Base-by-base conservation (phyloP, 2,329 filamentous ascomycete genomes). In the Aspergillus uvarum region DNA sequence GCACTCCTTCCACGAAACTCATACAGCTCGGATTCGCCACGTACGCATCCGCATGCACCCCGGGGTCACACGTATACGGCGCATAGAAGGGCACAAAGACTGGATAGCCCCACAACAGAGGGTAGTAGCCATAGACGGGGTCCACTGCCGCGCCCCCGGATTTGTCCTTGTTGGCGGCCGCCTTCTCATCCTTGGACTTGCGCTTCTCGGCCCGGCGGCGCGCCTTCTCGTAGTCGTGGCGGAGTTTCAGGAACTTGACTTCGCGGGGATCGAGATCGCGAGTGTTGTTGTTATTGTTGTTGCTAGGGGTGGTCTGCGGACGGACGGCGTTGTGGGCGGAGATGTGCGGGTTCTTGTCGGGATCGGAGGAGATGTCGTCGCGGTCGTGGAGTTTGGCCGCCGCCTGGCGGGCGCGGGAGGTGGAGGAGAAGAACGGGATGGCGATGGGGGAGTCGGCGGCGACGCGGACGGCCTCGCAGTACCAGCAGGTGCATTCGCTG, bases 391-490 rank as follows among this genome's bases (percentile, higher is more conserved):
- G 71, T 47, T 68, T 76, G 62, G 82, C 86, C 10, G 83, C 74
- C 1, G 82, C 81, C 0, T 70, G 68, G 12, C 82, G 82, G 0
- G 84, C 83, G 61, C 58, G 85, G 76, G 54, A 74, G 63, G 58
- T 80, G 70, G 76, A 65, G 61, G 70, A 68, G 71, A 76, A 65
- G 62, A 70, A 68, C 22, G 69, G 60, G 2, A 69, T 60, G 2
- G 83, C 64, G 1, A 77, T 71, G 11, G 79, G 81, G 2, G 85
- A 79, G 67, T 87, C 81, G 2, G 82, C 77, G 48, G 85, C 79
- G 48, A 85, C 79, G 35, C 89, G 85, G 56, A 88, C 82, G 5
- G 87, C 83, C 74, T 95, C 91, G 75, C 91, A 96, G 73, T 93
- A 74, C 72, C 72, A 74, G 67, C 72, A 74, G 19, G 71, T 72